Conservation (phyloP, 139 green algal species). For the Coelastrella sp. region DNA sequence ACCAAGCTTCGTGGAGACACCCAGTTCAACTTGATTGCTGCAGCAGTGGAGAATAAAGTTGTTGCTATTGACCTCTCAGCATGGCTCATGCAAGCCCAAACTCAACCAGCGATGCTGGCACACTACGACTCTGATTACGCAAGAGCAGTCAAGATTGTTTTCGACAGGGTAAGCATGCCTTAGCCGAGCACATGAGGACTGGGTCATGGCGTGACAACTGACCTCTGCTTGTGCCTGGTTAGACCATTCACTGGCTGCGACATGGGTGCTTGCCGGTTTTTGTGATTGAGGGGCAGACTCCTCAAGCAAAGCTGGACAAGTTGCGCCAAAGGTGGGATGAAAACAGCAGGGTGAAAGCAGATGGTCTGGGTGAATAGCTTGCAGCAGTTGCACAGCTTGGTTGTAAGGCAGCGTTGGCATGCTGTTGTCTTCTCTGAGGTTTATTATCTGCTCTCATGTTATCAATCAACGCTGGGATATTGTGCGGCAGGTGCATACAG, state of each 20-base stretch:
- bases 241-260: constrained; percentile 78
- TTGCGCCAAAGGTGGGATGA: constrained; percentile 57
- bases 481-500: constrained; percentile 45
- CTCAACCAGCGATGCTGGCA: constrained; percentile 56
- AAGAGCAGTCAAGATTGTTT: constrained; percentile 62
- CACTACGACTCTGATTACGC: constrained; percentile 50
- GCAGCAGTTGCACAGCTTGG: too few relatives aligned
- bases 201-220: too few relatives aligned
- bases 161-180: constrained; percentile 66
- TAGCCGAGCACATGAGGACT: too few relatives aligned
- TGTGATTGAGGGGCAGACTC: constrained; percentile 73
- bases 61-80: constrained; percentile 69
- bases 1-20: background rate
- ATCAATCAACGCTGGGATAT: too few relatives aligned
- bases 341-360: background rate
- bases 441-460: too few relatives aligned
- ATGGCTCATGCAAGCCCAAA: constrained; percentile 69
- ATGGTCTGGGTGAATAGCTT: background rate
- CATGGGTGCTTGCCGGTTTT: constrained; percentile 73
- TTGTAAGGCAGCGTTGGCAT: too few relatives aligned
- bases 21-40: constrained; percentile 42
- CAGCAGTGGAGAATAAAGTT: constrained; percentile 48
- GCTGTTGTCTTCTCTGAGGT: too few relatives aligned
- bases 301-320: constrained; percentile 65
- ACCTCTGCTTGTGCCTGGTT: too few relatives aligned